Evolutionary conservation across 148 eudicot species (phyloP), one percentile per base, ranked within the genome.

Genomic region (Fagopyrum esculentum): DNA sequence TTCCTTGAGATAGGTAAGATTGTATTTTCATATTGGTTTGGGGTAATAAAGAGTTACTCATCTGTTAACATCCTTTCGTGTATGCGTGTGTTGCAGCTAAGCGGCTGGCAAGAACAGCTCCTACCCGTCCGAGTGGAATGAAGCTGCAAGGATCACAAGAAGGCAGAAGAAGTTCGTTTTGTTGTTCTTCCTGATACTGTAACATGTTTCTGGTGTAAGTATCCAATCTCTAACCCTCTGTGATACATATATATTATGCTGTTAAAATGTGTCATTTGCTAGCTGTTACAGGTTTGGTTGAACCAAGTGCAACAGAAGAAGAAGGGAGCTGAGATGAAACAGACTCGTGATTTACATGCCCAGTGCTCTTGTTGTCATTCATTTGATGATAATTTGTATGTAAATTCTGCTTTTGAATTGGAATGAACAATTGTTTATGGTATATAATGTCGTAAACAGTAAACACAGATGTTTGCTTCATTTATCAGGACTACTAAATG

Each of bases 1-100:
- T 90, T 90, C 77, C 80, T 80, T 48, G 87, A 88, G 77, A 87
- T 84, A 48, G 92, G 91, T 87, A 75, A 60, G 12, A 60, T 22
- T 22, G 35, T 26, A 22, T 60, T 22, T 2, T 26, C 15, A 55
- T 4, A 8, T 26, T 60, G 26, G 40, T 60, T 26, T 19, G 13
- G 66, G 40, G 10, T 26, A 22, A 9, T 7, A 57, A 22, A 22
- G 26, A 22, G 26, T 22, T 22, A 22, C 26, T 0, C 0, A 22
- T 22, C 26, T 22, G 26, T 22, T 0, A 22, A 22, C 40, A 35
- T 35, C 40, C 40, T 35, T 35, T 2, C 40, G 40, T 35, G 40
- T 35, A 35, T 35, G 40, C 1, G 40, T 10, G 66, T 26, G 4
- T 79, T 80, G 81, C 87, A 90, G 95, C 90, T 40, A 85, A 84